Evolutionary conservation across 23 red algal genomes (phyloP).

Genomic region (Gracilaria domingensis): DNA sequence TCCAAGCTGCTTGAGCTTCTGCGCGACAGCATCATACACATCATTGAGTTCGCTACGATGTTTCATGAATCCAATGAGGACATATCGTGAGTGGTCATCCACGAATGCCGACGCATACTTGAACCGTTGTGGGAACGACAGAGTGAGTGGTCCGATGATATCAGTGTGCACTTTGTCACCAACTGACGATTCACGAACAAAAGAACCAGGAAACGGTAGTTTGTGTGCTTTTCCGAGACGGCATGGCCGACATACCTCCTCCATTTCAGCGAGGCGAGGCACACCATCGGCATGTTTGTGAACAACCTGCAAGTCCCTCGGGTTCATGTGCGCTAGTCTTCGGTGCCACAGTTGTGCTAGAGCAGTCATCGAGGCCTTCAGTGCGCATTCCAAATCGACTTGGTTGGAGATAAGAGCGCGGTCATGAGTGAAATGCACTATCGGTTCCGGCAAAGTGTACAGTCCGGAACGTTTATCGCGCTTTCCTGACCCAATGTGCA

Average conservation of each 20-base stretch:
- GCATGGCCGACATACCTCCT: slow-evolving; percentile 27
- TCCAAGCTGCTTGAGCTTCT: slow-evolving; percentile 25
- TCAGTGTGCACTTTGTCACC: slow-evolving; percentile 26
- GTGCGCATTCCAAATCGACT: no score
- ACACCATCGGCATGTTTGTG: slow-evolving; percentile 46
- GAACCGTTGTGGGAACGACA: slow-evolving; percentile 12
- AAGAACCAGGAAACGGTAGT: slow-evolving; percentile 9
- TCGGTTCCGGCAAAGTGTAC: slow-evolving; percentile 21
- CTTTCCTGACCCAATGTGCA: neutral
- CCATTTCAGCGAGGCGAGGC: neutral
- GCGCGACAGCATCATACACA: neutral
- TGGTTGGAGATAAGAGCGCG: no score
- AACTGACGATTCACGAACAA: neutral
- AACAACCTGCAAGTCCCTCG: slow-evolving; percentile 6
- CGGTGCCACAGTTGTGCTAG: slow-evolving; percentile 19
- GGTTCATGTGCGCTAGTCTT: slow-evolving; percentile 32
- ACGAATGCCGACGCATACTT: slow-evolving; percentile 40
- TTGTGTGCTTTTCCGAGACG: slow-evolving; percentile 20
- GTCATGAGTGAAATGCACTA: no score
- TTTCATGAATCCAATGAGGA: neutral
- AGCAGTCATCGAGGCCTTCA: neutral
- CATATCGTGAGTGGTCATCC: slow-evolving; percentile 51
- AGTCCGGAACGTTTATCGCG: neutral
- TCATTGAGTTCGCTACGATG: neutral
- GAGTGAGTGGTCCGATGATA: neutral